phyloP scores from a whole-genome alignment of 2,329 filamentous ascomycete genomes.

The Hirsutella thompsonii region DNA sequence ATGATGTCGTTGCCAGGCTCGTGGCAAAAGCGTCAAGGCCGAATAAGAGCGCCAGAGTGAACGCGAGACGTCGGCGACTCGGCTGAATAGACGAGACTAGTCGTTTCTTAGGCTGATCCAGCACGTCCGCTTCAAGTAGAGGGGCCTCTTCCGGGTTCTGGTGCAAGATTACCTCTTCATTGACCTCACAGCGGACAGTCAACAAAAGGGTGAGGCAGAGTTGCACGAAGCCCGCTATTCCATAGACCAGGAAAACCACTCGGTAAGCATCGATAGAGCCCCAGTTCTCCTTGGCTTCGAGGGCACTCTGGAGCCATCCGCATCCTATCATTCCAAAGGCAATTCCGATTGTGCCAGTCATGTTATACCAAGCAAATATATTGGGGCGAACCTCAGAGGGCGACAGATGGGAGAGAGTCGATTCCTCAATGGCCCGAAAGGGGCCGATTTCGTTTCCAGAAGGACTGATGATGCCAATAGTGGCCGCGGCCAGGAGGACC shows the following conservation, averaged over 20 bases:
- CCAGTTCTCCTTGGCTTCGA: constrained; percentile 31
- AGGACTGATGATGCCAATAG: constrained; percentile 52
- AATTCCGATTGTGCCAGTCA: constrained; percentile 44
- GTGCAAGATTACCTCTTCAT: constrained; percentile 16
- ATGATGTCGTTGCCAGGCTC: constrained; percentile 47
- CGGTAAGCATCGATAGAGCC: constrained; percentile 34
- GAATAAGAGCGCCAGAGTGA: constrained; percentile 56
- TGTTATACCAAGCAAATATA: constrained; percentile 49
- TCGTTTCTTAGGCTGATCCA: constrained; percentile 3
- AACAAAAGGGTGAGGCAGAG: no score
- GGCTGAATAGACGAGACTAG: no score
- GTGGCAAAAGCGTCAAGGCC: constrained; percentile 57
- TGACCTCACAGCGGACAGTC: constrained; percentile 32
- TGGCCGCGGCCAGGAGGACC: constrained; percentile 41
- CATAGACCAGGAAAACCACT: constrained; percentile 44
- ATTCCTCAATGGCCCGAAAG: constrained; percentile 50
- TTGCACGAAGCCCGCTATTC: constrained; percentile 43
- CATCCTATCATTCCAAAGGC: constrained; percentile 45
- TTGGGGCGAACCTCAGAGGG: constrained; percentile 31
- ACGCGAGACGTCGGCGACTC: no score
- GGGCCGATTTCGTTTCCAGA: constrained; percentile 53
- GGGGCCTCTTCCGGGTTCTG: no score
- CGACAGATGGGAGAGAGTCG: constrained; percentile 43
- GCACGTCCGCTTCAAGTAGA: no score
- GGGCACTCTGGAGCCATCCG: constrained; percentile 44